Conservation (phyloP, 495 filamentous ascomycete genomes). For the Corynascus novoguineensis region DNA sequence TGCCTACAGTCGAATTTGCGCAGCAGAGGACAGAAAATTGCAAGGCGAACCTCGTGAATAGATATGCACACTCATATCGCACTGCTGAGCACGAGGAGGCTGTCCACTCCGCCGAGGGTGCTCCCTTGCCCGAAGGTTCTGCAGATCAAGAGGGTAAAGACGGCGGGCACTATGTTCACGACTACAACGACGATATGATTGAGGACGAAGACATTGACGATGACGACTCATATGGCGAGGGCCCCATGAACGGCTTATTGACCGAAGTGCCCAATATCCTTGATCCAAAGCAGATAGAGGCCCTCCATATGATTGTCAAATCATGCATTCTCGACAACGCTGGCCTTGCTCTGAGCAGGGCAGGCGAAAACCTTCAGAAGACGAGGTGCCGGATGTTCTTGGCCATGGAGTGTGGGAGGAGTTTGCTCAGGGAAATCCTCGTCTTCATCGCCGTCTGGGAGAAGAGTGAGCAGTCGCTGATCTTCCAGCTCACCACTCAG, state of each 20-base stretch:
- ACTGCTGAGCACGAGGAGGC: conserved; percentile 65
- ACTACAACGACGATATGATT: conserved; percentile 42
- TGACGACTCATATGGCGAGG: conserved; percentile 73
- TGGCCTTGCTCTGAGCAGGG: conserved; percentile 46
- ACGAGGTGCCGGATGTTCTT: conserved; percentile 82
- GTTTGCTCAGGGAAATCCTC: conserved; percentile 79
- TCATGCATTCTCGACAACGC: conserved; percentile 74
- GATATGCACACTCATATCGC: conserved; percentile 42
- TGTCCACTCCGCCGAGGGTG: conserved; percentile 33
- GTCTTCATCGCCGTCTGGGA: conserved; percentile 98
- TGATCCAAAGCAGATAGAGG: conserved; percentile 88
- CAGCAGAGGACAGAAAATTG: conserved; percentile 45
- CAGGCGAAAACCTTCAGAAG: conserved; percentile 71
- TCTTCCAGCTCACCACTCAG: conserved; percentile 91
- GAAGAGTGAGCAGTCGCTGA: conserved; percentile 80
- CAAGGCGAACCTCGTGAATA: conserved; percentile 43
- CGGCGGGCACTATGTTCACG: conserved; percentile 33
- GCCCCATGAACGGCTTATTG: conserved; percentile 76
- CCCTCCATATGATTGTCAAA: conserved; percentile 90
- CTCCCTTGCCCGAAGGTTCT: conserved; percentile 40
- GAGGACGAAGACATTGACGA: conserved; percentile 78
- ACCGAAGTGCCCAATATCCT: conserved; percentile 93
- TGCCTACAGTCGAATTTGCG: conserved; percentile 49
- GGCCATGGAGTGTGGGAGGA: conserved; percentile 78
- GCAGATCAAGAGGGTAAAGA: conserved; percentile 47